A percentile compares a stretch with the other conserved stretches of the same genome.
These are phyloP conservation scores for Panicum virgatum DNA, from an alignment of 202 grass and related monocot genomes.

Conservation along the genomic window DNA sequence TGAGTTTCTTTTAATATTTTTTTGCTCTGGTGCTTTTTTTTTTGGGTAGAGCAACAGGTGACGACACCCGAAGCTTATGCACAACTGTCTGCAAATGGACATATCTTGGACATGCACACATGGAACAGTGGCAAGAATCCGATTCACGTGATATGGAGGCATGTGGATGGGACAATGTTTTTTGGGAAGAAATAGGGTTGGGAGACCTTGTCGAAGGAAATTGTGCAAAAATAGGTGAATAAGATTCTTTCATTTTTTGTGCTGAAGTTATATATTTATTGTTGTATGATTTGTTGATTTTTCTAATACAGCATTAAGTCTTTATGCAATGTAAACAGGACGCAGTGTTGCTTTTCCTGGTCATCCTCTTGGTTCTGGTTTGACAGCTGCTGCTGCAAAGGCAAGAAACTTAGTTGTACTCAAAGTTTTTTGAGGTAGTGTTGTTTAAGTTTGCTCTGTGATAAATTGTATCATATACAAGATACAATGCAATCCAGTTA, in stretches of 20 bases:
- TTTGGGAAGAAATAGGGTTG: slow-evolving; percentile 97
- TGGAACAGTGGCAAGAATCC: slow-evolving; percentile 69
- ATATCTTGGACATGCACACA: slow-evolving; percentile 92
- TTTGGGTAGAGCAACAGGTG: slow-evolving; percentile 86
- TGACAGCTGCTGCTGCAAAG: slow-evolving; percentile 82
- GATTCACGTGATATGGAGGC: slow-evolving; percentile 86
- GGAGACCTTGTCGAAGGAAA: slow-evolving; percentile 80
- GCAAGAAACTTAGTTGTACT: slow-evolving; percentile 57
- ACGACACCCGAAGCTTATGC: slow-evolving; percentile 94
- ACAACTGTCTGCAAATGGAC: slow-evolving; percentile 98
- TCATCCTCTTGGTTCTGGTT: slow-evolving; percentile 90
- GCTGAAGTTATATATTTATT: slow-evolving; percentile 3
- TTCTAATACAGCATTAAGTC: slow-evolving; percentile 15
- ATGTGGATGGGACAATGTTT: slow-evolving; percentile 92
- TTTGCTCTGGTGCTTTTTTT: slow-evolving; percentile 22
- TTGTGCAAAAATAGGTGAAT: slow-evolving; percentile 83
- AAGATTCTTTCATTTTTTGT: slow-evolving; percentile 1
- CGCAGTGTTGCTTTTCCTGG: slow-evolving; percentile 95
- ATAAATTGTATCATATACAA: slow-evolving; percentile 1
- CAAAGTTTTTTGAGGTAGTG: slow-evolving; percentile 9
- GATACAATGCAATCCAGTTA: slow-evolving; percentile 4
- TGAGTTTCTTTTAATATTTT: slow-evolving; percentile 15
- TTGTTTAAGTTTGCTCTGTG: slow-evolving; percentile 13
- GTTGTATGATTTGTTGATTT: slow-evolving; percentile 3
- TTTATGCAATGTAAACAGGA: slow-evolving; percentile 62